phyloP scores from a whole-genome alignment of 164 flowering plant genomes.

The Annona squamosa region DNA sequence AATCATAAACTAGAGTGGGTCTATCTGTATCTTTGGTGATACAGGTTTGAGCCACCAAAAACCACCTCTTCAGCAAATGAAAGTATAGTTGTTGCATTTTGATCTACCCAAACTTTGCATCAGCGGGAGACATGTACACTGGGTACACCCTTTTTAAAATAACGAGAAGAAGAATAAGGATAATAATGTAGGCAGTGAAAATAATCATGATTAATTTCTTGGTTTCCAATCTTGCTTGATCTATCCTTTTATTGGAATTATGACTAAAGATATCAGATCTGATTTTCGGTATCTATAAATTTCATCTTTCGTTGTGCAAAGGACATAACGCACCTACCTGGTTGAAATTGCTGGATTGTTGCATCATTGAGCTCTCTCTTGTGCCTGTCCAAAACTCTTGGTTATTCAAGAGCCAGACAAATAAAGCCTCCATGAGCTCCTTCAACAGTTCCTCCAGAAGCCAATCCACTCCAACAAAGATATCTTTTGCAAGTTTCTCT shows the following conservation, averaged over 20 bases:
- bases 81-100: too few species aligned
- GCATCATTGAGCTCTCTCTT: constrained; percentile 16
- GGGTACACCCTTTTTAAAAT: too few species aligned
- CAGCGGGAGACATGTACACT: too few species aligned
- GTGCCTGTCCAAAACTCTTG: constrained; percentile 26
- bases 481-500: constrained; percentile 35
- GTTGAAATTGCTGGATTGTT: constrained; percentile 19
- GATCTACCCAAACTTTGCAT: too few species aligned
- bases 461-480: constrained; percentile 34
- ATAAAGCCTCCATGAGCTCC: constrained; percentile 37
- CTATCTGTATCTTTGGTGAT: too few species aligned
- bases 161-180: too few species aligned
- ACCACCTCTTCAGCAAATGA: too few species aligned
- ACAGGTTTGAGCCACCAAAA: too few species aligned
- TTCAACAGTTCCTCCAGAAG: constrained; percentile 29
- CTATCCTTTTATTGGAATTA: neutral
- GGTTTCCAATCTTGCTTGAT: neutral
- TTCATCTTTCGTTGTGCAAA: neutral
- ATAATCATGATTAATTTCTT: too few species aligned
- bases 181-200: too few species aligned
- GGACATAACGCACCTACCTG: constrained; percentile 30
- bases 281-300: neutral
- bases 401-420: constrained; percentile 36
- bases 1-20: too few species aligned
- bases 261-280: neutral